Evolutionary conservation across 805 yeast genomes (phyloP).

Genomic region (Saturnispora diversa): DNA sequence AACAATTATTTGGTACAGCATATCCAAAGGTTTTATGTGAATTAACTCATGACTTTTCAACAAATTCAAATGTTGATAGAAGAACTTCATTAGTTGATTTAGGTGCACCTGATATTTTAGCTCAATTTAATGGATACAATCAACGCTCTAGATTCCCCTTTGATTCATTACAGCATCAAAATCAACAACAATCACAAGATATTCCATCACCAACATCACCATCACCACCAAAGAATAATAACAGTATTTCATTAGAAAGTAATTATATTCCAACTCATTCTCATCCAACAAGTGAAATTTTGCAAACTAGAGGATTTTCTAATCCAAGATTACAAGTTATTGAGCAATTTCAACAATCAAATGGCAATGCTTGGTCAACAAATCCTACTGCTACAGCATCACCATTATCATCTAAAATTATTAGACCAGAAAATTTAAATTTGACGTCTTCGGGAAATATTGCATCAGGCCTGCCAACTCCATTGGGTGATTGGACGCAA

Average conservation of each 20-base stretch:
- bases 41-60: conserved; percentile 15
- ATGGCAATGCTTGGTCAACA: conserved; percentile 11
- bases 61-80: neutral
- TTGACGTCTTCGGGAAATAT: conserved; percentile 2
- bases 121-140: conserved; percentile 9
- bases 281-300: conserved; percentile 2
- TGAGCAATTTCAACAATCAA: conserved; percentile 5
- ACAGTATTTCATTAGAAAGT: conserved; percentile 1
- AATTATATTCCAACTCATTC: conserved; percentile 3
- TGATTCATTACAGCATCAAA: neutral
- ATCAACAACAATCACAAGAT: conserved; percentile 1
- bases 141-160: conserved; percentile 8
- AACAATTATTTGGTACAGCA: conserved; percentile 42
- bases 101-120: conserved; percentile 4
- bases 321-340: conserved; percentile 4
- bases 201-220: conserved; percentile 12
- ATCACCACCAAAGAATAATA: conserved; percentile 7
- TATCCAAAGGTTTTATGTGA: conserved; percentile 37
- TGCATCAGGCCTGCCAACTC: conserved; percentile 7
- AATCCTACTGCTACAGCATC: conserved; percentile 9
- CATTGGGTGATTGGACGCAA: conserved; percentile 15
- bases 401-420: conserved; percentile 11
- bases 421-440: conserved; percentile 12
- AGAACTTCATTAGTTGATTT: conserved; percentile 7
- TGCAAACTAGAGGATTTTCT: conserved; percentile 6